Evolutionary conservation across 1,139 yeast species (phyloP), one percentile per base, ranked within the genome.

Genomic region (Hyphopichia khmerensis): DNA sequence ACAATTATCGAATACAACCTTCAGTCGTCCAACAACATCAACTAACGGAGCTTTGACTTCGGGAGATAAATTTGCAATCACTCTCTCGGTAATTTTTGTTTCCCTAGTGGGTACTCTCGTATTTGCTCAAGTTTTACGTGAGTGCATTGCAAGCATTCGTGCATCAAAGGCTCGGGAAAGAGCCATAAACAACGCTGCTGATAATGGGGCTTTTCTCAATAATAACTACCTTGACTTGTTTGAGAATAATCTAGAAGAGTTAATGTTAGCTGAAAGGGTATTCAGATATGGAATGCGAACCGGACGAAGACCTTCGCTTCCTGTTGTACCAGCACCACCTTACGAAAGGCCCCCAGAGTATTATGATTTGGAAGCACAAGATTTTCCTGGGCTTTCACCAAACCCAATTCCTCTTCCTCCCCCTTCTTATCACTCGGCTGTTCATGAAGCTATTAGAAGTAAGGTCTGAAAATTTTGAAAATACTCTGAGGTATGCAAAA

Each of bases 261-360:
- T 7, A 26, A 9, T 26, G 29, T 13, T 26, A 3, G 29, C 29
- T 26, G 29, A 26, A 26, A 26, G 29, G n/a, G 29, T 26, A 3
- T 11, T 26, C 29, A 26, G 29, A 7, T 26, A 7, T 26, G 29
- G 29, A 3, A 8, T 11, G 4, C 4, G 33, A 6, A 30, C 6
- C 9, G 17, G 10, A 30, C 4, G 33, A 15, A 15, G 18, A 30
- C 18, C 33, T 10, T 30, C 36, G 13, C 9, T 16, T 15, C 27
- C 30, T 10, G 5, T 17, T 13, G 14, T 24, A 17, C 36, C 36
- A 3, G 17, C 30, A 17, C 36, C 36, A 13, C 36, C 36, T 13
- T 34, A 34, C 4, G 29, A 15, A 21, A n/a, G 29, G n/a, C 36
- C 36, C 11, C 36, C 36, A 21, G 30, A 34, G 18, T 21, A 34